Evolutionary conservation across 441 rosid species (phyloP).

Genomic region (Populus hybrid): DNA sequence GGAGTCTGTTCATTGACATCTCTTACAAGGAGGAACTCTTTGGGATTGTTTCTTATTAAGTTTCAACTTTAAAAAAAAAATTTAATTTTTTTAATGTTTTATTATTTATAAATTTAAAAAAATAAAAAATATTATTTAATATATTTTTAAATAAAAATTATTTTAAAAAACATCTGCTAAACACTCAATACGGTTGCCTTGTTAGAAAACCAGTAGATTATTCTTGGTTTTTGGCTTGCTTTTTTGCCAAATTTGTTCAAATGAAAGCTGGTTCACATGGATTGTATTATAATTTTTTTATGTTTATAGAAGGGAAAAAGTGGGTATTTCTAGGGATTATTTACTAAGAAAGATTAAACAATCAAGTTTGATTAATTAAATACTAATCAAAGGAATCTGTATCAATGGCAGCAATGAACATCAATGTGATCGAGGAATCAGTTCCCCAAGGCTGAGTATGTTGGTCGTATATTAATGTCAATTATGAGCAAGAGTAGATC

Average conservation of each 20-base stretch:
- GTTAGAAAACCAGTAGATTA: not conserved
- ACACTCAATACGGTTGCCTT: too few relatives aligned
- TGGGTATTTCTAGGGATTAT: not conserved
- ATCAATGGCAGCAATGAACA: slow-evolving; percentile 1
- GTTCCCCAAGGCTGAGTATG: slow-evolving; percentile 41
- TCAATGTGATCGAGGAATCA: slow-evolving; percentile 8
- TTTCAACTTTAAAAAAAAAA: not conserved
- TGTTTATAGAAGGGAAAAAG: too few relatives aligned
- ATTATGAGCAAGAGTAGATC: slow-evolving; percentile 1
- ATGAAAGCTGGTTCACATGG: not conserved
- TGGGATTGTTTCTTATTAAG: not conserved
- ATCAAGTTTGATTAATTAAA: not conserved
- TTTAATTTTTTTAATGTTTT: not conserved
- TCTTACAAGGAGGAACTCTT: not conserved
- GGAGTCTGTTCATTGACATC: not conserved
- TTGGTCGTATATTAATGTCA: slow-evolving; percentile 31
- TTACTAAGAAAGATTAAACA: not conserved
- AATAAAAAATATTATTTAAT: too few relatives aligned
- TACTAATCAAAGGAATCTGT: slow-evolving; percentile 6
- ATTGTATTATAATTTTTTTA: not conserved
- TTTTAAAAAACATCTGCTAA: too few relatives aligned
- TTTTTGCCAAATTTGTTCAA: not conserved
- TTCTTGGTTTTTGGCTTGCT: not conserved
- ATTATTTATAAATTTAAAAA: not conserved
- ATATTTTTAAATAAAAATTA: too few relatives aligned